Percentiles rank a stretch among this genome's conserved stretches.
These are phyloP conservation scores for Blastocystis sp. DNA, from an alignment of 352 stramenopile genomes.

Conservation along the genomic window DNA sequence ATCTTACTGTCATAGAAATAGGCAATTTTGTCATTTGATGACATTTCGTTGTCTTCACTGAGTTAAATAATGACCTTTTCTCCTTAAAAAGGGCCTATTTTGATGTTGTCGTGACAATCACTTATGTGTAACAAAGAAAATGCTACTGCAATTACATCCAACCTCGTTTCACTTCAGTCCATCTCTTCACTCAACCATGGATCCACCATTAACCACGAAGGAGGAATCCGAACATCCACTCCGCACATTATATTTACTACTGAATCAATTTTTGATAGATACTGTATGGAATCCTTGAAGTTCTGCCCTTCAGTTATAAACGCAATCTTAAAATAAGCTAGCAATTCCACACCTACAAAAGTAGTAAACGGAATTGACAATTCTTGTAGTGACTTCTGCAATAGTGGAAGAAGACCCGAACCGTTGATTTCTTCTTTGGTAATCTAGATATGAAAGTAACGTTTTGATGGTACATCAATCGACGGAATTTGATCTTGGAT, in stretches of 20 bases:
- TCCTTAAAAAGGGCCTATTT: not conserved
- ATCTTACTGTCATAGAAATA: conserved; percentile 72
- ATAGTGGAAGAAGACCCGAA: not conserved
- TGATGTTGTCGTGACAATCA: not conserved
- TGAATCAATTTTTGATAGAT: not conserved
- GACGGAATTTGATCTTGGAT: not conserved
- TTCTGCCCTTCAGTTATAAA: conserved; percentile 53
- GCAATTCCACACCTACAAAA: not conserved
- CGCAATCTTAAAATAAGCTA: not conserved
- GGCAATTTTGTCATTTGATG: conserved; percentile 23
- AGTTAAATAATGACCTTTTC: conserved; percentile 78
- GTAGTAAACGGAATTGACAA: not conserved
- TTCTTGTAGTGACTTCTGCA: not conserved
- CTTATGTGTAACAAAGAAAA: not conserved
- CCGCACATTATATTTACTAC: not conserved
- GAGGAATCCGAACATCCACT: not conserved
- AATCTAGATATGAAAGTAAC: not conserved
- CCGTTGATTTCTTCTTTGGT: conserved; percentile 26
- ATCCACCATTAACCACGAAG: conserved; percentile 16
- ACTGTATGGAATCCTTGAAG: not conserved
- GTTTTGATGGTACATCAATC: not conserved
- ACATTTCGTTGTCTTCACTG: conserved; percentile 86
- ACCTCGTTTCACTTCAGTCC: not conserved
- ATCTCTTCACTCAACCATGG: conserved; percentile 1
- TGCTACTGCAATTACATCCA: not conserved